Percentiles rank a stretch among this genome's conserved stretches.
Evolutionary conservation across 169 alveolate genomes (phyloP).

Genomic region (Cryptosporidium sp.): DNA sequence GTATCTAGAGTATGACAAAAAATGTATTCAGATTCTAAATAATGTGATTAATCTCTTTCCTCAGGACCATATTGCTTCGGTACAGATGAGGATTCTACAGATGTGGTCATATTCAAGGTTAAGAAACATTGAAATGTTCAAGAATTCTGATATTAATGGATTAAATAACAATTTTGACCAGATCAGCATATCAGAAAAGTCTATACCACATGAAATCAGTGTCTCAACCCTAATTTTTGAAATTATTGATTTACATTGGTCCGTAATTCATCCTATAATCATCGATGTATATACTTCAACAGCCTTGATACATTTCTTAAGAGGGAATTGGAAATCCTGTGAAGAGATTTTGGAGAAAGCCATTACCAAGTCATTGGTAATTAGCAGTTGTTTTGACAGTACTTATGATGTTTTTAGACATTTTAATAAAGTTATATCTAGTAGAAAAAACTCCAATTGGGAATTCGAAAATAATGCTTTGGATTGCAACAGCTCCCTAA

Average conservation of each 20-base stretch:
- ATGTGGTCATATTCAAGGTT: conserved; percentile 71
- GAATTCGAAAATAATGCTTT: conserved; percentile 41
- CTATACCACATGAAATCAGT: conserved; percentile 62
- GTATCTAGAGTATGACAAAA: conserved; percentile 19
- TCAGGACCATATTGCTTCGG: conserved; percentile 52
- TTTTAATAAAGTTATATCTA: conserved; percentile 19
- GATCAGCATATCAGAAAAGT: conserved; percentile 20
- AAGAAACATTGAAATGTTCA: conserved; percentile 21
- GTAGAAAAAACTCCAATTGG: conserved; percentile 39
- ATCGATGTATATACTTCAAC: conserved; percentile 67
- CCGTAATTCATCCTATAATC: conserved; percentile 65
- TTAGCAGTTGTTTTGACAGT: conserved; percentile 53
- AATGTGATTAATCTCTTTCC: conserved; percentile 44
- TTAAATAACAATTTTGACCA: conserved; percentile 1
- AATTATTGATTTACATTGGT: conserved; percentile 66
- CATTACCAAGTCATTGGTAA: conserved; percentile 39
- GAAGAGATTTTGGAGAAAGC: conserved; percentile 71
- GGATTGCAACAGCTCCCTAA: conserved; percentile 26
- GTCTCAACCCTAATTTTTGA: conserved; percentile 54
- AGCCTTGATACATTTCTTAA: conserved; percentile 42
- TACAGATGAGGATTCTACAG: conserved; percentile 46
- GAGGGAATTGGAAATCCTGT: conserved; percentile 70
- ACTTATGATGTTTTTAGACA: conserved; percentile 35
- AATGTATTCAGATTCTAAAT: conserved; percentile 4
- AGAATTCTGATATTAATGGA: background rate